These are phyloP conservation scores for Lipomyces sp. DNA, from an alignment of 805 yeast species.

Conservation along the genomic window DNA sequence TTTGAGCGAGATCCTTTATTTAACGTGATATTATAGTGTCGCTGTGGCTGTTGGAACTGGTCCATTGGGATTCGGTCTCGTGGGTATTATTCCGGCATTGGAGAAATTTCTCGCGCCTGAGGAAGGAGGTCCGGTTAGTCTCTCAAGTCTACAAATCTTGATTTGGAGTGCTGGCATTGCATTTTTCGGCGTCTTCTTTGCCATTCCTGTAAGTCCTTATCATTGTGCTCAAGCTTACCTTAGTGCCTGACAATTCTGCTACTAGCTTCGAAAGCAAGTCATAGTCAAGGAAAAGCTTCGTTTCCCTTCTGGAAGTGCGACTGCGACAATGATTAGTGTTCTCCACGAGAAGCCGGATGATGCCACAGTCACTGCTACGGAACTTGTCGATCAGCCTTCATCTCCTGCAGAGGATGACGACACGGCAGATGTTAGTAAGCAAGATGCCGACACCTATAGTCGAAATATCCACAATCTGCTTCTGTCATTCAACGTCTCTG, in stretches of 20 bases:
- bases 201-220: conserved; percentile 60
- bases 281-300: conserved; percentile 85
- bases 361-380: conserved; percentile 20
- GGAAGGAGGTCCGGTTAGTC: conserved; percentile 62
- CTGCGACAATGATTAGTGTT: conserved; percentile 89
- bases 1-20: neutral
- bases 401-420: conserved; percentile 8
- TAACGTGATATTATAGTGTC: conserved; percentile 54
- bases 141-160: conserved; percentile 59
- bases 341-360: conserved; percentile 63
- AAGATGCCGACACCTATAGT: conserved; percentile 39
- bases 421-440: conserved; percentile 21
- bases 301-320: conserved; percentile 95
- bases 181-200: conserved; percentile 94
- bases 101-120: conserved; percentile 81
- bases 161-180: conserved; percentile 88
- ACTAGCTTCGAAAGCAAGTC: conserved; percentile 72
- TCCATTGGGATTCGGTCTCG: conserved; percentile 91
- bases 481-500: conserved; percentile 68
- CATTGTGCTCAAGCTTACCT: neutral
- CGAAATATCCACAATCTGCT: conserved; percentile 65
- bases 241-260: neutral
- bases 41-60: conserved; percentile 99
- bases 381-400: conserved; percentile 25
- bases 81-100: conserved; percentile 94